phyloP scores from a whole-genome alignment of 768 basidiomycete genomes.

The Auriculariales sp. region DNA sequence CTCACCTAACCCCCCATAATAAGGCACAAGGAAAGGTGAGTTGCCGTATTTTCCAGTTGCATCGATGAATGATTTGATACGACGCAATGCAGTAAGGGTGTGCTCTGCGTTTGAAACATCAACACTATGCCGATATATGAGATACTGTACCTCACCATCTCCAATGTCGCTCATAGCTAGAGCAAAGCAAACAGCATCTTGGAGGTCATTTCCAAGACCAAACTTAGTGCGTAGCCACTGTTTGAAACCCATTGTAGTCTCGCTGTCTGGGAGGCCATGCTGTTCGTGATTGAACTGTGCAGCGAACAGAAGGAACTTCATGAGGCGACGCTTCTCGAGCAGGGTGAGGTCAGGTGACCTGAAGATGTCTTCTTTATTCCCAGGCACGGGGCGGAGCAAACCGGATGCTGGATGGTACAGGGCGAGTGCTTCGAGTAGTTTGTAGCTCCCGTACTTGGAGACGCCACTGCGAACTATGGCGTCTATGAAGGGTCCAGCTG shows the following conservation, averaged over 20 bases:
- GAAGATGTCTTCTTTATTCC: slow-evolving; percentile 88
- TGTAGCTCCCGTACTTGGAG: slow-evolving; percentile 81
- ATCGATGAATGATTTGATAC: slow-evolving; percentile 58
- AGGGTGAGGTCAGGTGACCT: slow-evolving; percentile 63
- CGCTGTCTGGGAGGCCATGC: too few relatives aligned
- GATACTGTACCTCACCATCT: too few relatives aligned
- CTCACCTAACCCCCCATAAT: slow-evolving; percentile 89
- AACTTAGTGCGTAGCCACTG: too few relatives aligned
- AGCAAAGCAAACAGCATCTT: slow-evolving; percentile 4
- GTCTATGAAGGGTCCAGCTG: slow-evolving; percentile 63
- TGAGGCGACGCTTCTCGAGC: slow-evolving; percentile 76
- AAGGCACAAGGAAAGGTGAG: slow-evolving; percentile 84
- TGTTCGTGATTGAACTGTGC: slow-evolving; percentile 14
- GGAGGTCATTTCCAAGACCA: neutral
- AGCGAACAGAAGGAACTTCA: slow-evolving; percentile 82
- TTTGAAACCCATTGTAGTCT: too few relatives aligned
- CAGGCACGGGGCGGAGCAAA: slow-evolving; percentile 53
- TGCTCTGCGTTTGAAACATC: too few relatives aligned
- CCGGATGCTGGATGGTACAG: slow-evolving; percentile 35
- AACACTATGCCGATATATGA: too few relatives aligned
- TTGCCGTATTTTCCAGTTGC: slow-evolving; percentile 77
- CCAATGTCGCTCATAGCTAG: too few relatives aligned
- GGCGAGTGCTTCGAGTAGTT: slow-evolving; percentile 57
- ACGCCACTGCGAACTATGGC: slow-evolving; percentile 73
- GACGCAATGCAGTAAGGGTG: slow-evolving; percentile 47